phyloP scores from a whole-genome alignment of 768 basidiomycete genomes.

The Mrakia blollopis region DNA sequence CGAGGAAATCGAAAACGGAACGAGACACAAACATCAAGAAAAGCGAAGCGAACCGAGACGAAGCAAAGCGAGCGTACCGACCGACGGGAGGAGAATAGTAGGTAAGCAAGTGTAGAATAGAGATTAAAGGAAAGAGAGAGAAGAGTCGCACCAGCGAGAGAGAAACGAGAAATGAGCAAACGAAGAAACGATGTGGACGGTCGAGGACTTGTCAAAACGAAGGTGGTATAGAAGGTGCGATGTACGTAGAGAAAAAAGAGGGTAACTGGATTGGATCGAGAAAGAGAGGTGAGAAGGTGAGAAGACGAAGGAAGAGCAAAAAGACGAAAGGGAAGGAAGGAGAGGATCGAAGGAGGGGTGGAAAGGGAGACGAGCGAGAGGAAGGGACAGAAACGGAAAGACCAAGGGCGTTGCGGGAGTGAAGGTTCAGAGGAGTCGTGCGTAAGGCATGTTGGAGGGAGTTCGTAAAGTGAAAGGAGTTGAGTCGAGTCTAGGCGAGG shows the following conservation, averaged over 20 bases:
- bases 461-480: background rate
- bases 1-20: background rate
- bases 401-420: background rate
- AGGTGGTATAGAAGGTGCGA: background rate
- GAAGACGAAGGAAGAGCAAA: background rate
- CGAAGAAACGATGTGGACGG: background rate
- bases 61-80: too few relatives aligned
- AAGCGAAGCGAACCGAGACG: too few relatives aligned
- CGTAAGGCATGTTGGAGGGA: background rate
- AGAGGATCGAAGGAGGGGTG: background rate
- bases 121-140: background rate
- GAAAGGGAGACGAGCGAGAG: background rate
- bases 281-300: background rate
- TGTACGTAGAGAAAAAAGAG: background rate
- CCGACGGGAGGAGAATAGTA: too few relatives aligned
- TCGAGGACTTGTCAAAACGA: background rate
- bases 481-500: background rate
- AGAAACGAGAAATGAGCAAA: background rate
- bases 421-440: background rate
- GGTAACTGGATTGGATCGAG: background rate
- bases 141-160: background rate
- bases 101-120: too few relatives aligned
- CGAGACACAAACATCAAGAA: background rate
- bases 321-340: background rate
- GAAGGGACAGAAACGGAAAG: background rate